phyloP scores from a whole-genome alignment of 768 basidiomycete species.

The Boletus pseudo-olivaceus region DNA sequence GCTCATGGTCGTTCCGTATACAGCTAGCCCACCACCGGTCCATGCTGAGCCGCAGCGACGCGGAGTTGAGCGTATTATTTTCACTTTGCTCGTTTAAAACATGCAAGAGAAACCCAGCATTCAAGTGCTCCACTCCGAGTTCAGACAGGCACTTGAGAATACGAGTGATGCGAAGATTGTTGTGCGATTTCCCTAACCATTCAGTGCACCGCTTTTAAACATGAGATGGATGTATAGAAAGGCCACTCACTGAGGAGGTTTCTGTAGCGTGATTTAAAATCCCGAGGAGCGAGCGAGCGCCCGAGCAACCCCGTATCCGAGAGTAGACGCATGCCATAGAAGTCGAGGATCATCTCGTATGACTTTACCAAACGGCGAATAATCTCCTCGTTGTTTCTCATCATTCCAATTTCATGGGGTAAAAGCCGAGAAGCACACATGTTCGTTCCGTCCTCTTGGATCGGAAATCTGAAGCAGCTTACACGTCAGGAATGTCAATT shows the following conservation, averaged over 20 bases:
- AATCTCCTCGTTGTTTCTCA: constrained; percentile 49
- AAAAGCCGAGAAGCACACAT: constrained; percentile 62
- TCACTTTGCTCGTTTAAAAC: constrained; percentile 70
- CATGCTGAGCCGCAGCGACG: constrained; percentile 56
- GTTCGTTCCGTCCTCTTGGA: constrained; percentile 74
- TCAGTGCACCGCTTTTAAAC: background rate
- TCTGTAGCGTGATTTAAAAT: constrained; percentile 52
- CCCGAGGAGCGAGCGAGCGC: constrained; percentile 46
- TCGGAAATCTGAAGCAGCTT: constrained; percentile 52
- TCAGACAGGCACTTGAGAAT: constrained; percentile 75
- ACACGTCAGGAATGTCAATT: background rate
- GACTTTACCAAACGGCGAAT: constrained; percentile 52
- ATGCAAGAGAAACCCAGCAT: constrained; percentile 65
- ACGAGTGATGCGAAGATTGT: constrained; percentile 72
- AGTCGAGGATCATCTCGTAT: constrained; percentile 73
- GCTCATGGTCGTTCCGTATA: constrained; percentile 56
- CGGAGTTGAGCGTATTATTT: constrained; percentile 46
- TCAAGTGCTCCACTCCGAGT: constrained; percentile 60
- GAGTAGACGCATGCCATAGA: constrained; percentile 72
- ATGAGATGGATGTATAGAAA: background rate
- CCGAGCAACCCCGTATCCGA: constrained; percentile 56
- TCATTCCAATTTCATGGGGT: constrained; percentile 55
- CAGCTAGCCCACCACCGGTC: constrained; percentile 79
- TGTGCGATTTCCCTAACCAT: constrained; percentile 61
- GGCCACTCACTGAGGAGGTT: constrained; percentile 62